These are phyloP conservation scores for Chloropicon primus DNA, from an alignment of 139 green algal species.

Conservation along the genomic window DNA sequence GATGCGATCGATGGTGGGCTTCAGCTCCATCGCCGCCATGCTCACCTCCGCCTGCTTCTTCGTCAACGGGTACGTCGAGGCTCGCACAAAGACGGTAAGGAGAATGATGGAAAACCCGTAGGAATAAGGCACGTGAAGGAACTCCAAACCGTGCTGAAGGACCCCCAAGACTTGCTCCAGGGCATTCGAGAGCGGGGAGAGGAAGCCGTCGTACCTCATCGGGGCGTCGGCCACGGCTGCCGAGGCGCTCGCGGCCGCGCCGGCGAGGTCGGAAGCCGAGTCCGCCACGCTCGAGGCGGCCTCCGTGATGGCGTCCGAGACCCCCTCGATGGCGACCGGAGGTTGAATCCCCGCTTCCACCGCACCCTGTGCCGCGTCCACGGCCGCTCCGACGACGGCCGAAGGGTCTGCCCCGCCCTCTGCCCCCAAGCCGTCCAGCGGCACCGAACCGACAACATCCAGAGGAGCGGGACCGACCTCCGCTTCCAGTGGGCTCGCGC, in stretches of 20 bases:
- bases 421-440: background rate
- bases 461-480: background rate
- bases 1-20: conserved; percentile 77
- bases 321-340: background rate
- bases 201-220: background rate
- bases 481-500: background rate
- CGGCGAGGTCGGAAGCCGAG: background rate
- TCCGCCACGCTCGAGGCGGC: background rate
- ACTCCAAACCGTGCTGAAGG: conserved; percentile 31
- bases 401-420: background rate
- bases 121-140: conserved; percentile 51
- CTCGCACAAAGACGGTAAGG: conserved; percentile 53
- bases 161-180: background rate
- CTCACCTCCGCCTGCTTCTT: conserved; percentile 67
- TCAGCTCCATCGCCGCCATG: conserved; percentile 64
- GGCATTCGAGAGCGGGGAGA: background rate
- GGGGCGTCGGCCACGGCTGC: background rate
- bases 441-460: background rate
- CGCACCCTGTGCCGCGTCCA: too few relatives aligned
- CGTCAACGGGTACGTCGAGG: conserved; percentile 45
- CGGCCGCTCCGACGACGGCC: background rate
- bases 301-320: background rate
- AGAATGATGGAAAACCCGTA: conserved; percentile 69
- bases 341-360: background rate
- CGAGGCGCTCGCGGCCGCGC: too few relatives aligned